Percentiles rank a stretch among this genome's conserved stretches.
Conservation (phyloP, 2,329 filamentous ascomycete species). For the Colletotrichum sp. region DNA sequence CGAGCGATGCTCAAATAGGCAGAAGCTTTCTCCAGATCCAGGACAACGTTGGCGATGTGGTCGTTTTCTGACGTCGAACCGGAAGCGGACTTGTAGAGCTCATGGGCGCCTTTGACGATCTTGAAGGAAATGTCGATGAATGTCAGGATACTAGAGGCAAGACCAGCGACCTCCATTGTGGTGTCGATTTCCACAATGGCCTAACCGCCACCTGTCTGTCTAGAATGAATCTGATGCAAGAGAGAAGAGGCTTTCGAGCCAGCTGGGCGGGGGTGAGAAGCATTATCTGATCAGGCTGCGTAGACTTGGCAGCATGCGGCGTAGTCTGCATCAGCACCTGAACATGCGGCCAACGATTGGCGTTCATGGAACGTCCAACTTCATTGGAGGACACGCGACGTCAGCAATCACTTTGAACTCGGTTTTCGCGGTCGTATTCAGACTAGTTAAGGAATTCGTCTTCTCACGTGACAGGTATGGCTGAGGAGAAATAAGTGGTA, state of each 20-base stretch:
- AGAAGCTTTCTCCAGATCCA: not conserved
- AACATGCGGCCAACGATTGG: not conserved
- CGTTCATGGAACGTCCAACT: not conserved
- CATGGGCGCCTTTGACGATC: not conserved
- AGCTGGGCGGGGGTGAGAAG: fast-evolving
- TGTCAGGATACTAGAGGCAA: not conserved
- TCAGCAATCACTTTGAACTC: not conserved
- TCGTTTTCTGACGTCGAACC: not conserved
- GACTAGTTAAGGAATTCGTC: fast-evolving
- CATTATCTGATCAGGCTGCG: not conserved
- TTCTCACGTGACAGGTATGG: not conserved
- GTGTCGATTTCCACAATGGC: not conserved
- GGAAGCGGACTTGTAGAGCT: not conserved
- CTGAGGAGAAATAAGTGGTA: not conserved
- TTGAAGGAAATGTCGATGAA: not conserved
- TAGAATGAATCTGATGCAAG: not conserved
- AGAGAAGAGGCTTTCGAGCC: not conserved
- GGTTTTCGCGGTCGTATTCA: not conserved
- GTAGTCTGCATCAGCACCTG: not conserved
- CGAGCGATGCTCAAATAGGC: not conserved
- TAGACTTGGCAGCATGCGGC: not conserved
- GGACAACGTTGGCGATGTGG: not conserved
- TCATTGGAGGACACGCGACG: not conserved
- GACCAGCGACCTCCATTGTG: not conserved
- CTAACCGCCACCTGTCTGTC: fast-evolving